These are phyloP conservation scores for Crotalaria pallida DNA, from an alignment of 306 rosid species.

Conservation along the genomic window DNA sequence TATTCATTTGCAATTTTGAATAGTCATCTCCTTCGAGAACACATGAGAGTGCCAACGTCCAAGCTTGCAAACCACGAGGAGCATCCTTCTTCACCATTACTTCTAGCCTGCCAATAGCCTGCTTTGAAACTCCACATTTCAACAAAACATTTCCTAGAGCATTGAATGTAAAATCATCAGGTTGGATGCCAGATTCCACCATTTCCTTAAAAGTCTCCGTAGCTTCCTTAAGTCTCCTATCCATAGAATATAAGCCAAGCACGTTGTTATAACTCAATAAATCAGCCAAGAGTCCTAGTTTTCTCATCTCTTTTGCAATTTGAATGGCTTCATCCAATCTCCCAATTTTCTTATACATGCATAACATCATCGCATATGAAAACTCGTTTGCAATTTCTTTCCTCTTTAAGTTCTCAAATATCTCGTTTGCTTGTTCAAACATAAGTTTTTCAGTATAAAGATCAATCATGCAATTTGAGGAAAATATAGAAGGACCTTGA, in stretches of 20 bases:
- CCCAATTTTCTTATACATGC: conserved; percentile 76
- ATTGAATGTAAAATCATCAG: conserved; percentile 64
- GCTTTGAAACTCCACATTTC: conserved; percentile 67
- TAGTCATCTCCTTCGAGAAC: conserved; percentile 29
- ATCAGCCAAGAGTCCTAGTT: conserved; percentile 40
- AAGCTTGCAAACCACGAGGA: conserved; percentile 42
- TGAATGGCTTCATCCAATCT: conserved; percentile 53
- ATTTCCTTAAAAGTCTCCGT: conserved; percentile 53
- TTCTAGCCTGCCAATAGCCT: conserved; percentile 61
- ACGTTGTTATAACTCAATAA: conserved; percentile 66
- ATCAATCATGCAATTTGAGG: conserved; percentile 87
- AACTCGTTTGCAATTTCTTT: conserved; percentile 65
- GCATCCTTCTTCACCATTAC: conserved; percentile 45
- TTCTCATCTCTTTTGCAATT: conserved; percentile 61
- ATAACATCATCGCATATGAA: conserved; percentile 79
- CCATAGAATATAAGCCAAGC: conserved; percentile 57
- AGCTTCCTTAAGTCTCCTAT: conserved; percentile 54
- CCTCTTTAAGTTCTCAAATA: conserved; percentile 53
- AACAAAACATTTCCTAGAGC: conserved; percentile 57
- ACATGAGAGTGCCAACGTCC: conserved; percentile 55
- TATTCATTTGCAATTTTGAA: conserved; percentile 14
- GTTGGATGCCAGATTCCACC: conserved; percentile 47
- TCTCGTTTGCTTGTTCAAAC: conserved; percentile 60
- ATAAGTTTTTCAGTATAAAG: conserved; percentile 62
- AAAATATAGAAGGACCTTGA: conserved; percentile 52